phyloP scores from a whole-genome alignment of 352 stramenopile genomes.

The Albugo candida region DNA sequence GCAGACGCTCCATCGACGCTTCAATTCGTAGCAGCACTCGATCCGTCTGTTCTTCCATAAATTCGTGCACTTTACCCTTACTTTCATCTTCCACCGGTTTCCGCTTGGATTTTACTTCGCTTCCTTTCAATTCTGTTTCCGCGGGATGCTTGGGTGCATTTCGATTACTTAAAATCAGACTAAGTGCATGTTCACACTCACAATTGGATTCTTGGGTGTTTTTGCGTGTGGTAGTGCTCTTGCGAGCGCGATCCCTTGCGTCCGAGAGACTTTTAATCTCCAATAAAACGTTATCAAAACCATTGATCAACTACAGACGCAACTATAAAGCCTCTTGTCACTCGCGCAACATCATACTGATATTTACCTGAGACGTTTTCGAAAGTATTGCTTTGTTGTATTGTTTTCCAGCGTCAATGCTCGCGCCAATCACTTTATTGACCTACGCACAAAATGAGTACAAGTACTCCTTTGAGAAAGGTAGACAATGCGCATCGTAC shows the following conservation, averaged over 20 bases:
- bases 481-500: no score
- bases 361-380: slow-evolving; percentile 38
- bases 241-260: slow-evolving; percentile 24
- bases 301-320: slow-evolving; percentile 25
- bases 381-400: slow-evolving; percentile 74
- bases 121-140: slow-evolving; percentile 5
- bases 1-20: slow-evolving; percentile 38
- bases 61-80: slow-evolving; percentile 20
- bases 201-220: slow-evolving; percentile 18
- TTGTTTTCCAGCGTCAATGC: slow-evolving; percentile 56
- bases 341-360: not conserved
- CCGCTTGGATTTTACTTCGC: slow-evolving; percentile 1
- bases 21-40: slow-evolving; percentile 57
- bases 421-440: slow-evolving; percentile 38
- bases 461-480: not conserved
- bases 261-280: slow-evolving; percentile 59
- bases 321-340: not conserved
- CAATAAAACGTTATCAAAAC: slow-evolving; percentile 50
- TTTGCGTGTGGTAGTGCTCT: slow-evolving; percentile 17
- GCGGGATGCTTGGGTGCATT: no score
- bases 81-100: not conserved
- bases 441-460: slow-evolving; percentile 11
- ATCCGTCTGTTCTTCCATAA: slow-evolving; percentile 60
- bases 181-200: slow-evolving; percentile 32
- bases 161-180: slow-evolving; percentile 46